Evolutionary conservation across 2,329 filamentous ascomycete species (phyloP).

Genomic region (Aureobasidium leucospermi): DNA sequence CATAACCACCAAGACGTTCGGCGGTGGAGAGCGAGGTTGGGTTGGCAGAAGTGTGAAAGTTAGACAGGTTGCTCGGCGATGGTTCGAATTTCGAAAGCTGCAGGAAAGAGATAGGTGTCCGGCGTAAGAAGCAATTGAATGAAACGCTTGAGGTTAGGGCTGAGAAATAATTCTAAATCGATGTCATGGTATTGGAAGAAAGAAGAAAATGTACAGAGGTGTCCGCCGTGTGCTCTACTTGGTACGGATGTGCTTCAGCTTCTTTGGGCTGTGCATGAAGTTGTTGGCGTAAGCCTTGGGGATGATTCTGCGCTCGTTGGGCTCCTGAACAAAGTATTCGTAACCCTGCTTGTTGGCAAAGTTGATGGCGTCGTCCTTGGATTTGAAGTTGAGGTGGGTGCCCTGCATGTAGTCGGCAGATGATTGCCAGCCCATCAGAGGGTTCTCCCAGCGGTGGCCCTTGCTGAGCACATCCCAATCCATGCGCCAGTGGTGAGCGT

Average conservation of each 20-base stretch:
- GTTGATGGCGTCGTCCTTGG: slow-evolving; percentile 86
- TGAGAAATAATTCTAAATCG: slow-evolving; percentile 1
- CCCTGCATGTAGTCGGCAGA: slow-evolving; percentile 93
- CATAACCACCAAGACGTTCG: slow-evolving; percentile 35
- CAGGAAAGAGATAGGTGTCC: not conserved
- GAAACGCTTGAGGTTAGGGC: not conserved
- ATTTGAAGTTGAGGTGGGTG: slow-evolving; percentile 81
- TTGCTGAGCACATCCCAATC: slow-evolving; percentile 93
- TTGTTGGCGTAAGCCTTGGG: slow-evolving; percentile 97
- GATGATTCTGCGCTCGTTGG: slow-evolving; percentile 74
- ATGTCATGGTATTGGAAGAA: slow-evolving; percentile 12
- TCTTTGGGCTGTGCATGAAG: slow-evolving; percentile 76
- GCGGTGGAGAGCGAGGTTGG: slow-evolving; percentile 35
- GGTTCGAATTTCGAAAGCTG: slow-evolving; percentile 31
- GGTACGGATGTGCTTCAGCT: slow-evolving; percentile 73
- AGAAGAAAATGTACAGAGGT: slow-evolving; percentile 8
- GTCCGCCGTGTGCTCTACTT: slow-evolving; percentile 51
- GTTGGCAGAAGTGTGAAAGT: slow-evolving; percentile 41
- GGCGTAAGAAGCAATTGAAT: not conserved
- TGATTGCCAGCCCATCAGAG: slow-evolving; percentile 97
- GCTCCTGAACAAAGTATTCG: slow-evolving; percentile 97
- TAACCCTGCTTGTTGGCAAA: slow-evolving; percentile 99
- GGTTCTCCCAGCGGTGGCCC: slow-evolving; percentile 97
- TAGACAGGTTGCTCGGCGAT: slow-evolving; percentile 36
- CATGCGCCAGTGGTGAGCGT: slow-evolving; percentile 84